Evolutionary conservation across 1,284 basidiomycete species (phyloP).

Genomic region (Ceratobasidium sp.): DNA sequence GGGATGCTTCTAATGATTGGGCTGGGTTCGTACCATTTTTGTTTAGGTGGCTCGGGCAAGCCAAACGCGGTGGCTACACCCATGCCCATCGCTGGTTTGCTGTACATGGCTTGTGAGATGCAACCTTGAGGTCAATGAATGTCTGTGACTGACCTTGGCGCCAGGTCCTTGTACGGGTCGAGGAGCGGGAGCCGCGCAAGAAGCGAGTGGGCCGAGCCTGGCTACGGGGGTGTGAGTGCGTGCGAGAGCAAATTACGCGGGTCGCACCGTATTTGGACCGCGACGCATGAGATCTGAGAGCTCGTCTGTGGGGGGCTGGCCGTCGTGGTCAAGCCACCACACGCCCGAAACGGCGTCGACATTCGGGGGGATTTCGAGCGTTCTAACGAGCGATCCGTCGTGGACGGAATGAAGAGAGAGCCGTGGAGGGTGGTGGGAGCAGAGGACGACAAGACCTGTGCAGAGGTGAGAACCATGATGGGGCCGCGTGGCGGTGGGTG

Average conservation of each 20-base stretch:
- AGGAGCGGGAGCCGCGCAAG: slow-evolving; percentile 74
- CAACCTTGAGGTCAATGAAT: neutral
- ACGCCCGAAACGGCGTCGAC: slow-evolving; percentile 60
- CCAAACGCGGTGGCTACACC: slow-evolving; percentile 39
- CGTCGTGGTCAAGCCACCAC: slow-evolving; percentile 76
- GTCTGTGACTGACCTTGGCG: slow-evolving; percentile 9
- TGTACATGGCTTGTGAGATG: slow-evolving; percentile 16
- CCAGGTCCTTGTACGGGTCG: slow-evolving; percentile 58
- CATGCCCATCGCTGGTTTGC: slow-evolving; percentile 30
- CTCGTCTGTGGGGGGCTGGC: slow-evolving; percentile 54
- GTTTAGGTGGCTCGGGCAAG: slow-evolving; percentile 36
- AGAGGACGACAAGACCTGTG: slow-evolving; percentile 51
- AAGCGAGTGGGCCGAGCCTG: slow-evolving; percentile 78
- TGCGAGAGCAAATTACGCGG: neutral
- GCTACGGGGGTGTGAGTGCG: slow-evolving; percentile 57
- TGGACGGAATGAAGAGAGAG: slow-evolving; percentile 78
- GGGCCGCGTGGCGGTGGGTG: slow-evolving; percentile 38
- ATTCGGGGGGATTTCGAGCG: slow-evolving; percentile 56
- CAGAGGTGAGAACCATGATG: slow-evolving; percentile 41
- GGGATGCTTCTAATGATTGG: slow-evolving; percentile 74
- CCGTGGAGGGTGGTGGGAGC: slow-evolving; percentile 73
- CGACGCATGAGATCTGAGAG: slow-evolving; percentile 76
- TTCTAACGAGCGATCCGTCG: slow-evolving; percentile 68
- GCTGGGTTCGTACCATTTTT: slow-evolving; percentile 61
- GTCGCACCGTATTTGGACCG: slow-evolving; percentile 68